These are phyloP conservation scores for Boletus tomentosulus DNA, from an alignment of 768 basidiomycete species.

Conservation along the genomic window DNA sequence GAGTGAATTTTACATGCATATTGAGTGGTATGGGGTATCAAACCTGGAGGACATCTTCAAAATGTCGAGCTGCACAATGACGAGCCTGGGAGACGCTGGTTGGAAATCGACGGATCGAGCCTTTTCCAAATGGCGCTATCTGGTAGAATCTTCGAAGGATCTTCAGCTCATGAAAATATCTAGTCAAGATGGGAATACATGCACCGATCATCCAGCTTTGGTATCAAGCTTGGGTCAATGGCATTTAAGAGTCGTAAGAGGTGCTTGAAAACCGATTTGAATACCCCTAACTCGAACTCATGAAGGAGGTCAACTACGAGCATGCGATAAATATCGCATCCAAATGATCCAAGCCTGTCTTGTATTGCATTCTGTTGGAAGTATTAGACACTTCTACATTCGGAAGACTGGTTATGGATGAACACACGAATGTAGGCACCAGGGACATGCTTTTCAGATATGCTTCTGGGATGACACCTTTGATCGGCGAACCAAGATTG, in stretches of 20 bases:
- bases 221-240: conserved; percentile 5
- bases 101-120: conserved; percentile 35
- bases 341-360: conserved; percentile 9
- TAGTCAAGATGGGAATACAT: background rate
- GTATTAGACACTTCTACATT: background rate
- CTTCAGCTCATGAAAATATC: background rate
- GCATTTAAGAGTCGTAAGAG: conserved; percentile 31
- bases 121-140: conserved; percentile 21
- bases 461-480: conserved; percentile 5
- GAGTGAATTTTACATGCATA: too few species aligned
- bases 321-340: conserved; percentile 23
- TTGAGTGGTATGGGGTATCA: too few species aligned
- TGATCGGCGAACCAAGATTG: conserved; percentile 8
- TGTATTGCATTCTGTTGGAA: conserved; percentile 34
- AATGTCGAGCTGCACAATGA: conserved; percentile 36
- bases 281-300: conserved; percentile 39
- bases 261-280: conserved; percentile 36
- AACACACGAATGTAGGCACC: conserved; percentile 12
- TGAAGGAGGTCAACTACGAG: conserved; percentile 38
- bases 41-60: conserved; percentile 42
- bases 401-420: background rate
- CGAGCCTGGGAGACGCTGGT: conserved; percentile 34
- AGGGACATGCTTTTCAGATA: conserved; percentile 8
- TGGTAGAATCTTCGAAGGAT: conserved; percentile 9
- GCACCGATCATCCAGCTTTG: conserved; percentile 25